These are phyloP conservation scores for Epipyxis sp. DNA, from an alignment of 108 stramenopile genomes.

Conservation along the genomic window DNA sequence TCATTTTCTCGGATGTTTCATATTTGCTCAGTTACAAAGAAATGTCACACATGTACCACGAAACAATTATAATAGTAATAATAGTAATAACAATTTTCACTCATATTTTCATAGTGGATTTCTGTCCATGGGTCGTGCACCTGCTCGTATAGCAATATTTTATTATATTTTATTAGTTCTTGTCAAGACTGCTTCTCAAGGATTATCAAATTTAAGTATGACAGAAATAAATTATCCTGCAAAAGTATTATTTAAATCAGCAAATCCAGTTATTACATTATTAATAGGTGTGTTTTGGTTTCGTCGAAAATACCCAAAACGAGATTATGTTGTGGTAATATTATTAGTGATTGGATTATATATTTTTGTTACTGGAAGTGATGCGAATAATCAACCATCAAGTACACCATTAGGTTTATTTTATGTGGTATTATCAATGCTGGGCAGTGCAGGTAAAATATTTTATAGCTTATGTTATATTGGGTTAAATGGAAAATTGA, in stretches of 20 bases:
- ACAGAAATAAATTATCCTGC: constrained; percentile 57
- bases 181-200: constrained; percentile 49
- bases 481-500: too few species aligned
- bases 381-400: neutral
- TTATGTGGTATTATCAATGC: constrained; percentile 12
- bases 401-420: neutral
- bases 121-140: neutral
- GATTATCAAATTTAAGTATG: constrained; percentile 53
- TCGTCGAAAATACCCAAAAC: constrained; percentile 27
- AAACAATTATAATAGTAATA: neutral
- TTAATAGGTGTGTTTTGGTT: constrained; percentile 27
- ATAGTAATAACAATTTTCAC: neutral
- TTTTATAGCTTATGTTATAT: too few species aligned
- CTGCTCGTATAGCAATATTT: constrained; percentile 37
- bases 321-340: constrained; percentile 20
- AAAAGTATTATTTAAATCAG: constrained; percentile 55
- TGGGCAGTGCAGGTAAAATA: constrained; percentile 1
- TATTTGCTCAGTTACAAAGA: constrained; percentile 10
- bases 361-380: constrained; percentile 13
- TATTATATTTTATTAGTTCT: constrained; percentile 43
- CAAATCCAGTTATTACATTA: constrained; percentile 30
- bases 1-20: constrained; percentile 1
- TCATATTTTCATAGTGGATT: neutral
- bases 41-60: neutral
- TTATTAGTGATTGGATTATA: constrained; percentile 18